These are phyloP conservation scores for Neospermospora avenae DNA, from an alignment of 2,329 filamentous ascomycete genomes.

Conservation along the genomic window DNA sequence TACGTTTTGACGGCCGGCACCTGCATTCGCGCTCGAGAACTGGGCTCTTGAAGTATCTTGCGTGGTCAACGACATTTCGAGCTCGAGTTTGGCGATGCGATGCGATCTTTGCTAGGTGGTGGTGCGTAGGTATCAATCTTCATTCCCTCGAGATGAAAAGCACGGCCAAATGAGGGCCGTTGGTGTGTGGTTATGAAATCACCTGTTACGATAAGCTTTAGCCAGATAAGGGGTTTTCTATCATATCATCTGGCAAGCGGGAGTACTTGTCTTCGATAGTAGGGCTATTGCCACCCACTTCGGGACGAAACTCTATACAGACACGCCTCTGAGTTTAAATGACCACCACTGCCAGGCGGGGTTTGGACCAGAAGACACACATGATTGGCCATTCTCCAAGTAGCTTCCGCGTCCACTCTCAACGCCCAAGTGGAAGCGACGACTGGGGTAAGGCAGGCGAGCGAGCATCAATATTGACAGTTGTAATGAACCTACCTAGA, in stretches of 20 bases:
- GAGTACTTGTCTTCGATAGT: background rate
- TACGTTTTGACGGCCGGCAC: conserved; percentile 22
- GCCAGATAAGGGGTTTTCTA: background rate
- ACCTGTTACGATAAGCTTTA: background rate
- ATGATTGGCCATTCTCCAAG: no score
- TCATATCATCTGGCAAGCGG: background rate
- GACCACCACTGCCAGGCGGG: no score
- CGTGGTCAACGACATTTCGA: conserved; percentile 32
- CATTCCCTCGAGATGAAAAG: background rate
- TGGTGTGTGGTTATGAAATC: conserved; percentile 11
- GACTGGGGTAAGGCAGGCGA: no score
- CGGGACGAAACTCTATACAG: no score
- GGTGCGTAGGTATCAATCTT: conserved; percentile 8
- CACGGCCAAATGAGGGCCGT: background rate
- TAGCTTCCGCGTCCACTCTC: no score
- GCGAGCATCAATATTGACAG: no score
- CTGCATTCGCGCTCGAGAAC: conserved; percentile 24
- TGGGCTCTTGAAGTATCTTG: conserved; percentile 28
- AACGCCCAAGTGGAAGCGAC: no score
- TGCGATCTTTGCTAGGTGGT: background rate
- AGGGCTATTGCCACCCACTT: background rate
- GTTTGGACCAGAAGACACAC: no score
- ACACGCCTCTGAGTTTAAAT: no score
- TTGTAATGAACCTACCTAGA: no score
- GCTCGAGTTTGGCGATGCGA: background rate